Conservation (phyloP, 2,329 filamentous ascomycete species). For the Uncinocarpus reesii region DNA sequence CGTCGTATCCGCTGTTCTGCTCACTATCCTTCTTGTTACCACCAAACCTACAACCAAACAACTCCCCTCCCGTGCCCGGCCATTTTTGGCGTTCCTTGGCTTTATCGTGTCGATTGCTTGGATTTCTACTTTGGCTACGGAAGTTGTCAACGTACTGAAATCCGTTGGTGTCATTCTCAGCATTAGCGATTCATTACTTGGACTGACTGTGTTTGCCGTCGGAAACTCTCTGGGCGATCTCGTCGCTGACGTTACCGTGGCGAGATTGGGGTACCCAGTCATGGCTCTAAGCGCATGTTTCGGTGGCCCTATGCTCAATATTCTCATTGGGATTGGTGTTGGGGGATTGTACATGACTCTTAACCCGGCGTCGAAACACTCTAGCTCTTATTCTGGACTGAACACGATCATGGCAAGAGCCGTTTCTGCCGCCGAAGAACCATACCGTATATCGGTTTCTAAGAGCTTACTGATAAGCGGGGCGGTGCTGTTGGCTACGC, state of each 20-base stretch:
- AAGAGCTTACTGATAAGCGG: constrained; percentile 78
- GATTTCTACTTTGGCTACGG: constrained; percentile 91
- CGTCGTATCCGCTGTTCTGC: constrained; percentile 54
- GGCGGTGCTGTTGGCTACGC: constrained; percentile 68
- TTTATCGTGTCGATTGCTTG: constrained; percentile 88
- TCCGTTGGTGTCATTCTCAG: constrained; percentile 81
- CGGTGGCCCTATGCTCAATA: constrained; percentile 97
- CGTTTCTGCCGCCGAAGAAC: constrained; percentile 29
- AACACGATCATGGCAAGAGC: constrained; percentile 11
- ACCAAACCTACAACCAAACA: constrained; percentile 40
- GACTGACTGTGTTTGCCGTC: constrained; percentile 89
- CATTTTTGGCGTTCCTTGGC: constrained; percentile 73
- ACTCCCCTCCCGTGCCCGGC: constrained; percentile 61
- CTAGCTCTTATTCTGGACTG: constrained; percentile 37
- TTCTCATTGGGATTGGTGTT: constrained; percentile 85
- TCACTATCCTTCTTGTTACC: constrained; percentile 59
- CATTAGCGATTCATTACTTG: constrained; percentile 90
- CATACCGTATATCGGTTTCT: constrained; percentile 74
- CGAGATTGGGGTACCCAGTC: constrained; percentile 83
- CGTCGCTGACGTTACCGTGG: constrained; percentile 89
- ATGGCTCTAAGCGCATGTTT: constrained; percentile 95
- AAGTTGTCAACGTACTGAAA: constrained; percentile 92
- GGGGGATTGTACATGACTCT: constrained; percentile 82
- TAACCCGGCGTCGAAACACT: constrained; percentile 62
- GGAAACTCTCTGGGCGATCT: constrained; percentile 92